Conservation (phyloP, 2,329 filamentous ascomycete species). For the Cladosporium sp. region DNA sequence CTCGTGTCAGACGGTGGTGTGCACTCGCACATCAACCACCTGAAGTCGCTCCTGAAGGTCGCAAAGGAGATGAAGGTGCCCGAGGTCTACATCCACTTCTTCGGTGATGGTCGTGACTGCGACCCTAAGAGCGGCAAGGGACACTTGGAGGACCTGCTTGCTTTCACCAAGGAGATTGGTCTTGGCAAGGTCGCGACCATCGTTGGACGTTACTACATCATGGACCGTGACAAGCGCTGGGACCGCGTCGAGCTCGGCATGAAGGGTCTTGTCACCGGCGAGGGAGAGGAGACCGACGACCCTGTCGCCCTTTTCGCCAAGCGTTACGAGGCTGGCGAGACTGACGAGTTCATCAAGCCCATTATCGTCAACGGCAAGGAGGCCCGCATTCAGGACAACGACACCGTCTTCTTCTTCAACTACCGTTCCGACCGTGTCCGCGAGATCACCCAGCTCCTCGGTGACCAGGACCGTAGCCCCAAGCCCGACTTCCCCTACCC, state of each 20-base stretch:
- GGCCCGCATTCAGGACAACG: slow-evolving; percentile 80
- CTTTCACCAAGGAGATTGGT: slow-evolving; percentile 77
- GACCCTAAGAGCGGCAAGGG: slow-evolving; percentile 89
- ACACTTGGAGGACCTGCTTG: slow-evolving; percentile 83
- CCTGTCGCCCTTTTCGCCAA: slow-evolving; percentile 82
- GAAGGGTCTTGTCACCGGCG: slow-evolving; percentile 78
- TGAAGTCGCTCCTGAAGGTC: slow-evolving; percentile 80
- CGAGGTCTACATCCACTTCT: slow-evolving; percentile 97
- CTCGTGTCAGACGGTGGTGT: slow-evolving; percentile 93
- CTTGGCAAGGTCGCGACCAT: slow-evolving; percentile 85
- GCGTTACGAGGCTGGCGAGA: slow-evolving; percentile 82
- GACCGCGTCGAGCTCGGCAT: slow-evolving; percentile 87
- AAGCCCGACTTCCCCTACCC: slow-evolving; percentile 90
- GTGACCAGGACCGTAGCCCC: slow-evolving; percentile 86
- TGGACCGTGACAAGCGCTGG: slow-evolving; percentile 99
- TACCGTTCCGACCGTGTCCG: slow-evolving; percentile 97
- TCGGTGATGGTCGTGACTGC: slow-evolving; percentile 94
- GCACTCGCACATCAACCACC: slow-evolving; percentile 91
- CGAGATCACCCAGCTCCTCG: slow-evolving; percentile 91
- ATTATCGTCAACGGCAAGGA: slow-evolving; percentile 91
- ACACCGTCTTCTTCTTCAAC: slow-evolving; percentile 99
- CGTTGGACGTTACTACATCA: slow-evolving; percentile 94
- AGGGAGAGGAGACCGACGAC: slow-evolving; percentile 81
- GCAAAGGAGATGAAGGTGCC: slow-evolving; percentile 85
- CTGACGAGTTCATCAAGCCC: slow-evolving; percentile 96